A percentile compares a stretch with the other conserved stretches of the same genome.
Evolutionary conservation across 2,329 filamentous ascomycete genomes (phyloP).

Genomic region (Lecanosticta acicola): DNA sequence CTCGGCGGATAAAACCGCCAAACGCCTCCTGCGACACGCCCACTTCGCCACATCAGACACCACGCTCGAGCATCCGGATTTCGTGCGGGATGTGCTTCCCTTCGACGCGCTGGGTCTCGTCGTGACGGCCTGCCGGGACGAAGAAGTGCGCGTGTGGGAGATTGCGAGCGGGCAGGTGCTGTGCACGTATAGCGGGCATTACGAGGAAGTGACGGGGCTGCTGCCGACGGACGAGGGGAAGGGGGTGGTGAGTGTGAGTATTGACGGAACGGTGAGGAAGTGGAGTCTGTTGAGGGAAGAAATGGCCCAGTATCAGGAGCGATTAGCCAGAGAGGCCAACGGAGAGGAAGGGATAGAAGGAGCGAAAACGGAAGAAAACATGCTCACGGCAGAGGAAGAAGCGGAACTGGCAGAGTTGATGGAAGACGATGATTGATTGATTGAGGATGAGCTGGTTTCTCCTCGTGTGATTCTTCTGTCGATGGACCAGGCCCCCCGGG

Average conservation of each 20-base stretch:
- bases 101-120: conserved; percentile 64
- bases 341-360: conserved; percentile 38
- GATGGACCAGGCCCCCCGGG: too few relatives aligned
- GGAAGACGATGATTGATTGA: conserved; percentile 58
- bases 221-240: conserved; percentile 46
- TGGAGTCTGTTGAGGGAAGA: conserved; percentile 68
- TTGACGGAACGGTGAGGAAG: conserved; percentile 79
- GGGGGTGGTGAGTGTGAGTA: conserved; percentile 70
- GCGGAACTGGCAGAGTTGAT: conserved; percentile 86
- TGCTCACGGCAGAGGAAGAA: conserved; percentile 80
- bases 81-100: conserved; percentile 76
- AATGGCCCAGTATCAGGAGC: conserved; percentile 50
- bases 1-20: conserved; percentile 82
- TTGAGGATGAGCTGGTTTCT: neutral
- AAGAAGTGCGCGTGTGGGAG: conserved; percentile 90
- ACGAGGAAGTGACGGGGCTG: conserved; percentile 83
- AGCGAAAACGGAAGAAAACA: conserved; percentile 41
- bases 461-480: neutral
- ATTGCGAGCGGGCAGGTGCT: conserved; percentile 27
- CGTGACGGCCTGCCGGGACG: conserved; percentile 82
- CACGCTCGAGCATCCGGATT: conserved; percentile 74
- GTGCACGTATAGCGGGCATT: conserved; percentile 62
- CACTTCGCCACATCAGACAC: conserved; percentile 74
- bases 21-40: conserved; percentile 66
- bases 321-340: conserved; percentile 46